Base-by-base conservation (phyloP, 495 filamentous ascomycete species). In the Amorphotheca resinae region DNA sequence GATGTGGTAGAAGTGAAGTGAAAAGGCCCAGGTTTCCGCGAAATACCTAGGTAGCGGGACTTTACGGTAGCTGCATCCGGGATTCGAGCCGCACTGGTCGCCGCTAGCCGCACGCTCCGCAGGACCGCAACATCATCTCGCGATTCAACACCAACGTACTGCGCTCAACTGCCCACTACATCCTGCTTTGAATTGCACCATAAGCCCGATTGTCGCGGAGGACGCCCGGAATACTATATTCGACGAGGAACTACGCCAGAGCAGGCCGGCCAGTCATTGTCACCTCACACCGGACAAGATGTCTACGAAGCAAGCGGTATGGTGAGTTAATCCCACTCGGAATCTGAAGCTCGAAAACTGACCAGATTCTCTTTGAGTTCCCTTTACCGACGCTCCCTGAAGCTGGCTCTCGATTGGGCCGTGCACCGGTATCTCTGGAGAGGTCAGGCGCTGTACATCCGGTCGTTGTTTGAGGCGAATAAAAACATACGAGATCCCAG, bases 391-490 rank as follows among this genome's bases (percentile, higher is more conserved):
- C 85, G 87, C 45, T 85, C 83, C 15, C 64, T 96, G 55, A 96
- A 94, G 72, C 76, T 93, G 45, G 73, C 91, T 12, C 82, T 95
- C 50, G 86, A 93, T 68, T 99, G 91, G 93, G 69, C 83, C 43
- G 83, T 95, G 46, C 83, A 95, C 52, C 77, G 93, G 43, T 73
- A 80, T 49, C 62, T 95, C 49, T 99, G 93, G 88, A 77, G 93
- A 48, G 84, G 87, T 41, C 89, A 95, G 60, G 91, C 93, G 14
- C 66, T 95, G 48, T 96, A 99, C 59, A 91, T 99, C 49, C 80
- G 91, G 51, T 86, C 84, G 14, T 69, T 96, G 9, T 99, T 99
- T 58, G 91, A 99, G 53, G 84, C 85, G 33, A 96, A 99, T 64
- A 82, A 77, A 57, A 65, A 88, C 55, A 70, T 95, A 48, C 76